These are phyloP conservation scores for Rhodotorula glutinis DNA, from an alignment of 1,284 basidiomycete species.

Conservation along the genomic window DNA sequence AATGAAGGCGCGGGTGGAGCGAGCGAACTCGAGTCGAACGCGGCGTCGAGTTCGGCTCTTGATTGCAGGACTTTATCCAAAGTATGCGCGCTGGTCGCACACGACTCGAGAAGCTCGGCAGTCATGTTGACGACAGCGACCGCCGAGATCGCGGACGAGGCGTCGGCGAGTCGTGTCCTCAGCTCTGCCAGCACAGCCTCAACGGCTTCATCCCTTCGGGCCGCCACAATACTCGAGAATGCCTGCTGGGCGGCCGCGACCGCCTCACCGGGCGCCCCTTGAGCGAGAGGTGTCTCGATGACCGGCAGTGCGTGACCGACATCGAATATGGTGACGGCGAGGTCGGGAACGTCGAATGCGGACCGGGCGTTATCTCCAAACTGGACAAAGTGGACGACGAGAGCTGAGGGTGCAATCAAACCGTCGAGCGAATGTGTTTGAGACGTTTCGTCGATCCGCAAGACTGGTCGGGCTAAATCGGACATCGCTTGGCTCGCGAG, in stretches of 20 bases:
- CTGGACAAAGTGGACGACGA: conserved; percentile 19
- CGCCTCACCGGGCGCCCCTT: conserved; percentile 11
- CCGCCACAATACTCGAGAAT: conserved; percentile 1
- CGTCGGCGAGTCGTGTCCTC: neutral
- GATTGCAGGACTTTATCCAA: conserved; percentile 10
- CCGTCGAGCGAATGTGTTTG: conserved; percentile 5
- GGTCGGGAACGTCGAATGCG: neutral
- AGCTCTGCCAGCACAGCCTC: neutral
- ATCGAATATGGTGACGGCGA: conserved; percentile 8
- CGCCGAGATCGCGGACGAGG: neutral
- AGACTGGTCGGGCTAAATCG: neutral
- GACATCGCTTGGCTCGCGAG: conserved; percentile 13
- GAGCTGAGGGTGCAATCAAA: conserved; percentile 3
- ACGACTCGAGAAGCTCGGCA: conserved; percentile 3
- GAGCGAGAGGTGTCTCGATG: neutral
- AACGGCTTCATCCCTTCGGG: neutral
- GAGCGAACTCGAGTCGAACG: conserved; percentile 5
- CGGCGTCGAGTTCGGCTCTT: neutral
- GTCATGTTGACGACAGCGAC: conserved; percentile 20
- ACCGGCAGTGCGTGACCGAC: conserved; percentile 20
- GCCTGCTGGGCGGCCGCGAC: conserved; percentile 22
- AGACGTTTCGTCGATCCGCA: neutral
- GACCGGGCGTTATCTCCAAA: neutral
- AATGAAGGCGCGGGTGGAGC: conserved; percentile 36
- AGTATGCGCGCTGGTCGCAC: neutral